Base-by-base conservation (phyloP, 345 rosid genomes). In the Laguncularia racemosa region DNA sequence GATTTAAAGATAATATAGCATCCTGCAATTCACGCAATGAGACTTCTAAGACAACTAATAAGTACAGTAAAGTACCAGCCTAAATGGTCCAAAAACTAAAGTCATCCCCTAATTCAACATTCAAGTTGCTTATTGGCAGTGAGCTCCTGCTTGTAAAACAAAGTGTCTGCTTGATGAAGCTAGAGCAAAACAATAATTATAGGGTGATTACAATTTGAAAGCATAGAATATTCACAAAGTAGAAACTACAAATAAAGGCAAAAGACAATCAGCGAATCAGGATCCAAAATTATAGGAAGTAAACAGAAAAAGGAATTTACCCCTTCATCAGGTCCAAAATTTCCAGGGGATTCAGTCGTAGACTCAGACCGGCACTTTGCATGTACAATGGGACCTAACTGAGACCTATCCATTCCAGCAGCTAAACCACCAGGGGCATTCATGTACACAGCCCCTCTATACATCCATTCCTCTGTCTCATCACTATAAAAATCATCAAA, bases 391-490 rank as follows among this genome's bases (percentile, higher is more conserved):
- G 95, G 96, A 65, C 99, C 97, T 78, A 90, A 72, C 52, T 72
- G 84, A 62, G 91, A 86, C 60, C 89, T 81, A 75, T 85, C 96
- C 81, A 83, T 54, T 66, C 85, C 85, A 55, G 58, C 62, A 58
- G 63, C 69, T 20, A 74, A 70, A 62, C 84, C 95, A 48, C 64
- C 71, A n/a, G 81, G 81, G 28, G 84, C 85, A 81, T 95, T 90
- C 88, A 85, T 75, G 85, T 95, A 95, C 49, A 90, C 96, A 40
- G 97, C 91, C 33, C 96, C 99, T 73, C 70, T 95, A 65, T 95
- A 95, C 97, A 95, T 95, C 99, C 99, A 95, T 68, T 85, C 95
- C 74, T 95, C 99, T 1, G 85, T 84, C 70, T 95, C 97, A 51
- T 95, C 99, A 55, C 97, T 95, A 67, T 81, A 95, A 67, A 90